Evolutionary conservation across 805 yeast genomes (phyloP).

Genomic region (Starmerella tilneyi): DNA sequence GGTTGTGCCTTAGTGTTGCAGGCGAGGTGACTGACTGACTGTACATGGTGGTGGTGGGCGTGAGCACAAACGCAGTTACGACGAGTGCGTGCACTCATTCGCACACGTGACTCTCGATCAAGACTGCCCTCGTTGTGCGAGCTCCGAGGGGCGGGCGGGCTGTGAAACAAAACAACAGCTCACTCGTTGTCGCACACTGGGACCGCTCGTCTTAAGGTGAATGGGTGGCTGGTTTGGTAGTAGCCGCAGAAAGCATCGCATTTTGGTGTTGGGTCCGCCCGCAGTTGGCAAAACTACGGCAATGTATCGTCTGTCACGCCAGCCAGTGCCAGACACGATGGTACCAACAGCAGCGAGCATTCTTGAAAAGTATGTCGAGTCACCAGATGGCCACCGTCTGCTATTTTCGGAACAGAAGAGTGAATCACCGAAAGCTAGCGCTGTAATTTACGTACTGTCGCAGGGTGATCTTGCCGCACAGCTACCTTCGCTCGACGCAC

Average conservation of each 20-base stretch:
- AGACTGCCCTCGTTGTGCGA: too few relatives aligned
- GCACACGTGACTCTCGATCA: too few relatives aligned
- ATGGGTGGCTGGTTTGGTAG: constrained; percentile 17
- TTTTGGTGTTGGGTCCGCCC: constrained; percentile 15
- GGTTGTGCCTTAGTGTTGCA: too few relatives aligned
- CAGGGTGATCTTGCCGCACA: neutral
- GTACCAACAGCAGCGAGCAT: constrained; percentile 19
- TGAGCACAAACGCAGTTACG: too few relatives aligned
- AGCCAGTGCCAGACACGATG: constrained; percentile 20
- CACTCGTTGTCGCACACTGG: neutral
- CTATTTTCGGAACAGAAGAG: constrained; percentile 18
- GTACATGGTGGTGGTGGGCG: too few relatives aligned
- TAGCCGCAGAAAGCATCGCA: constrained; percentile 7
- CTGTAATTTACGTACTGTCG: constrained; percentile 14
- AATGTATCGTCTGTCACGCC: constrained; percentile 17
- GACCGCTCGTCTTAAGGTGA: neutral
- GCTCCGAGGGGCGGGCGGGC: too few relatives aligned
- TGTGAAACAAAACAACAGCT: neutral
- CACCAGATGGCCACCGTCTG: constrained; percentile 12
- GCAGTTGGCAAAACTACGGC: constrained; percentile 19
- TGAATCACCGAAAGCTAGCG: constrained; percentile 13
- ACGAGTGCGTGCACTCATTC: too few relatives aligned
- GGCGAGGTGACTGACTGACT: too few relatives aligned
- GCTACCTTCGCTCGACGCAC: neutral
- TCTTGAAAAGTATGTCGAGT: constrained; percentile 14